Evolutionary conservation across 805 yeast species (phyloP), one percentile per base, ranked within the genome.

Genomic region (Wickerhamiella hasegawae): DNA sequence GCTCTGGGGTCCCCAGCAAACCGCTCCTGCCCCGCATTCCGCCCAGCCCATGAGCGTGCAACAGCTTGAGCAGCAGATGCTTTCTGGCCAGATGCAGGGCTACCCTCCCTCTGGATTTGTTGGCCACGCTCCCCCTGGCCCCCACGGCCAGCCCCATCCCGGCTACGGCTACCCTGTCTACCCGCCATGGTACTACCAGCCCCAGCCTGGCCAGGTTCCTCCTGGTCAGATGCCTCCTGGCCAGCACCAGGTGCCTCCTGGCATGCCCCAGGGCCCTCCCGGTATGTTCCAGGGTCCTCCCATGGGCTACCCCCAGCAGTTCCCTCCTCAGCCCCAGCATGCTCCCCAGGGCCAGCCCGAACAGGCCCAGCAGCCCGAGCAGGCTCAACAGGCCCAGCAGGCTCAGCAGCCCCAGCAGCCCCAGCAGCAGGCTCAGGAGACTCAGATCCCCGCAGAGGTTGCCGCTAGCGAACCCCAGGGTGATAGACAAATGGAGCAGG

Each of bases 1-100:
- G 2, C 52, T 77, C 32, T 77, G 85, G 85, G 68, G 66, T 21
- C 54, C 41, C 17, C 51, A 46, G n/a, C 55, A 41, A 32, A n/a
- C n/a, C n/a, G n/a, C n/a, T n/a, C n/a, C n/a, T n/a, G n/a, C n/a
- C n/a, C 51, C 33, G 16, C 53, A 31, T 40, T 47, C 36, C n/a
- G 31, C 31, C 12, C 32, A 25, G 25, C 36, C 34, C 17, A 15
- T 39, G 31, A 33, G 39, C 5, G 37, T 39, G 10, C 37, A 36
- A 15, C 37, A 39, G 28, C 33, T 39, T 18, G 42, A 39, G 35
- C 33, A 36, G 29, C 38, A 36, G 32, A 39, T 39, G 42, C 22
- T 36, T 16, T 20, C 25, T 6, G n/a, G n/a, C n/a, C 15, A 23
- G n/a, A n/a, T 31, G 18, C 38, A 27, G 21, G 23, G 35, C 23